Evolutionary conservation across 2,329 filamentous ascomycete genomes (phyloP).

Genomic region (Colletotrichum sojae): DNA sequence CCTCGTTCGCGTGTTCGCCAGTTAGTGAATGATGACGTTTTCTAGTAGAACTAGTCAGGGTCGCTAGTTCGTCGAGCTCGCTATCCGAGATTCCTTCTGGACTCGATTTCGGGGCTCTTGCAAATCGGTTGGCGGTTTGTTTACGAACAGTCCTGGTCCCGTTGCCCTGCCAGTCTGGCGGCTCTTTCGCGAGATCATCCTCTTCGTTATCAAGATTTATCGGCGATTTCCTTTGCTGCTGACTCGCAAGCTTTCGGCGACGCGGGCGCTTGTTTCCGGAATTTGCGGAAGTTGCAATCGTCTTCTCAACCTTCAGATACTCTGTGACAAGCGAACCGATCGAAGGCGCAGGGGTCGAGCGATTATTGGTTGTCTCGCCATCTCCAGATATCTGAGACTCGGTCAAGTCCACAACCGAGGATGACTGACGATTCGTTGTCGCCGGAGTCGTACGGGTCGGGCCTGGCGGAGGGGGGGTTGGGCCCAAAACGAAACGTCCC

Average conservation of each 20-base stretch:
- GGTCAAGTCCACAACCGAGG: conserved; percentile 25
- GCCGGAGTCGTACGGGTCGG: too few species aligned
- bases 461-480: background rate
- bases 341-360: conserved; percentile 5
- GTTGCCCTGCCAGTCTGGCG: background rate
- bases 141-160: background rate
- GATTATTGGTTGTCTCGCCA: conserved; percentile 26
- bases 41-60: background rate
- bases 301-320: background rate
- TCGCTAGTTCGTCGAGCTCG: conserved; percentile 13
- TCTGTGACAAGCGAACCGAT: background rate
- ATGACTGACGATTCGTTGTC: background rate
- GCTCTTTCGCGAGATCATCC: background rate
- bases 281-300: background rate
- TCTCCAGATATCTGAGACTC: conserved; percentile 21
- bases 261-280: background rate
- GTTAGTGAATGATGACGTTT: background rate
- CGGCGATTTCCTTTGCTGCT: background rate
- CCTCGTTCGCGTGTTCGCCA: background rate
- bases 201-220: background rate
- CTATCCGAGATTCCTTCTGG: conserved; percentile 17
- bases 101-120: background rate
- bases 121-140: background rate
- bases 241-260: background rate
- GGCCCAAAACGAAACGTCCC: background rate